Evolutionary conservation across 164 flowering plant genomes (phyloP).

Genomic region (Sedum album): DNA sequence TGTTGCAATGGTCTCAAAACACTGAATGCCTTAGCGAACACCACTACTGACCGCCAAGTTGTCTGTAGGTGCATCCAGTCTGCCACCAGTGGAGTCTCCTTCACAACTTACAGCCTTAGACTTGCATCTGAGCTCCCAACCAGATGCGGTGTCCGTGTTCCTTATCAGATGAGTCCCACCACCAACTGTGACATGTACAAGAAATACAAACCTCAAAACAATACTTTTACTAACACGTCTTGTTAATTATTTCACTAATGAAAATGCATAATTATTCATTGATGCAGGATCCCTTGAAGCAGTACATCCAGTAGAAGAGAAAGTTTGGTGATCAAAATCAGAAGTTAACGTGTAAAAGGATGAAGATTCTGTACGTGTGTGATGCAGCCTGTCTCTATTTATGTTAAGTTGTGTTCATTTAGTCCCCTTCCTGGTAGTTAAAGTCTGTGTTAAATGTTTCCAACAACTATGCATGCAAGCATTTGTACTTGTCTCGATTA

Average conservation of each 20-base stretch:
- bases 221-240: not conserved
- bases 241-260: not conserved
- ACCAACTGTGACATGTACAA: not conserved
- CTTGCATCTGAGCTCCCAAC: conserved; percentile 7
- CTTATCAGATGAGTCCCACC: conserved; percentile 4
- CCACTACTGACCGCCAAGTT: conserved; percentile 5
- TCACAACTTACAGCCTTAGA: conserved; percentile 5
- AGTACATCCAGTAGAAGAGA: too few relatives aligned
- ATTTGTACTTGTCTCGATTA: too few relatives aligned
- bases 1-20: conserved; percentile 2
- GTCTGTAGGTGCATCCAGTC: conserved; percentile 6
- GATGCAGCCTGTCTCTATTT: too few relatives aligned
- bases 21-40: not conserved
- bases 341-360: too few relatives aligned
- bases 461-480: too few relatives aligned
- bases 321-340: too few relatives aligned
- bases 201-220: not conserved
- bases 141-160: not conserved
- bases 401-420: too few relatives aligned
- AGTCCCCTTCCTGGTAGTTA: too few relatives aligned
- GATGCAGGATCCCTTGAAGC: not conserved
- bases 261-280: not conserved
- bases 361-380: too few relatives aligned
- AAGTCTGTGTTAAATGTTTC: too few relatives aligned
- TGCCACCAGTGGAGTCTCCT: conserved; percentile 2